These are phyloP conservation scores for Neoscytalidium dimidiatum DNA, from an alignment of 2,329 filamentous ascomycete species.

Conservation along the genomic window DNA sequence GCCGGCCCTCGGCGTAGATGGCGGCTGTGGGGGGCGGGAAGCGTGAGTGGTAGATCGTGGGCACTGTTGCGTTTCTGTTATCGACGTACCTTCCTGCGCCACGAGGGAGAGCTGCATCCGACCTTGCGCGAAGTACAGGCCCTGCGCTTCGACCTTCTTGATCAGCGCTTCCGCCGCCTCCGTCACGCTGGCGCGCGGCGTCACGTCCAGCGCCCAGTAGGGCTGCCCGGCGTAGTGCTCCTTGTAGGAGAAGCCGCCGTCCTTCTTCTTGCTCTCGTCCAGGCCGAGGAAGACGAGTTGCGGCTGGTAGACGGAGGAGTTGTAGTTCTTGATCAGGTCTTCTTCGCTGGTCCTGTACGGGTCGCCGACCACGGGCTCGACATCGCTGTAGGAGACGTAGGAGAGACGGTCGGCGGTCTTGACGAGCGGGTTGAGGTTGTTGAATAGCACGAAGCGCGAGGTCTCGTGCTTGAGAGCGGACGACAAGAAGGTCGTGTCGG, in stretches of 20 bases:
- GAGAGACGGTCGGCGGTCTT: slow-evolving; percentile 63
- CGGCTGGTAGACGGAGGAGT: slow-evolving; percentile 68
- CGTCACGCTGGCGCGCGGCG: slow-evolving; percentile 65
- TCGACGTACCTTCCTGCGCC: slow-evolving; percentile 60
- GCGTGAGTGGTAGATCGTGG: slow-evolving; percentile 21
- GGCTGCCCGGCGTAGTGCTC: slow-evolving; percentile 74
- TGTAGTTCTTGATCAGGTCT: slow-evolving; percentile 70
- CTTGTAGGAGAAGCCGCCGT: slow-evolving; percentile 62
- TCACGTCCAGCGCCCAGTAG: slow-evolving; percentile 89
- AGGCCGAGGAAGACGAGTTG: slow-evolving; percentile 84
- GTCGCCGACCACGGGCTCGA: slow-evolving; percentile 71
- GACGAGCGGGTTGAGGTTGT: slow-evolving; percentile 74
- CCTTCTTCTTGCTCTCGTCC: slow-evolving; percentile 60
- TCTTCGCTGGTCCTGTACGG: slow-evolving; percentile 73
- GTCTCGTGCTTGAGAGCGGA: slow-evolving; percentile 66
- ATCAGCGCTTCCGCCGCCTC: slow-evolving; percentile 65
- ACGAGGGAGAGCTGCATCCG: slow-evolving; percentile 63
- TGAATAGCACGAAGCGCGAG: slow-evolving; percentile 75
- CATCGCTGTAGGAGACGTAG: slow-evolving; percentile 68
- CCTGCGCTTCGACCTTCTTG: slow-evolving; percentile 60
- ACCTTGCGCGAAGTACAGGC: slow-evolving; percentile 67
- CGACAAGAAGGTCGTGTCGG: slow-evolving; percentile 69
- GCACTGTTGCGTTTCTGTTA: slow-evolving; percentile 10
- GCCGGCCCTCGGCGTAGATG: slow-evolving; percentile 85
- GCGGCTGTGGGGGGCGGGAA: slow-evolving; percentile 60